Evolutionary conservation across 2,329 filamentous ascomycete species (phyloP).

Genomic region (Apiospora pterosperma): DNA sequence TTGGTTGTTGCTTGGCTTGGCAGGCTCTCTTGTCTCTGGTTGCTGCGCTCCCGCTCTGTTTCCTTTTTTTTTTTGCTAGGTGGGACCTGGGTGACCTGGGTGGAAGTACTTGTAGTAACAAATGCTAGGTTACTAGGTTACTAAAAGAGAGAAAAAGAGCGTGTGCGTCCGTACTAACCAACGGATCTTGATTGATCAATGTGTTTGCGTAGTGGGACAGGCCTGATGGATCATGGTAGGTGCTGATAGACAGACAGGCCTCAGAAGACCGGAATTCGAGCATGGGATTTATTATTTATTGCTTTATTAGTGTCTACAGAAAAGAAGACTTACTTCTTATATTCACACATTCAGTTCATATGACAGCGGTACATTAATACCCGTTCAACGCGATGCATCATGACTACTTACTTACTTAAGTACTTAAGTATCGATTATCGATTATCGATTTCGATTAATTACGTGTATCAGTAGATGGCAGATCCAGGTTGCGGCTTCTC

Average conservation of each 20-base stretch:
- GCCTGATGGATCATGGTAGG: not conserved
- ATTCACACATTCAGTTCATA: not conserved
- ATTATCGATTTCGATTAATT: not conserved
- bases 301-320: not conserved
- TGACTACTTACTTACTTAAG: too few species aligned
- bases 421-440: not conserved
- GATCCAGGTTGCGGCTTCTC: not conserved
- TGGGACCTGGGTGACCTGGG: too few species aligned
- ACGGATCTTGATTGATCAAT: not conserved
- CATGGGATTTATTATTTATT: not conserved
- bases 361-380: not conserved
- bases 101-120: too few species aligned
- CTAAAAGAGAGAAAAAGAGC: not conserved
- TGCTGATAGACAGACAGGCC: not conserved
- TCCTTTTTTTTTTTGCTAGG: not conserved
- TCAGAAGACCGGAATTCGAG: not conserved
- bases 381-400: not conserved
- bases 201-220: not conserved
- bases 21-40: not conserved
- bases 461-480: too few species aligned
- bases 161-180: not conserved
- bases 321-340: too few species aligned
- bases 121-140: too few species aligned
- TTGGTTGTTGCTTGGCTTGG: not conserved
- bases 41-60: not conserved